These are phyloP conservation scores for Xylogone sp. DNA, from an alignment of 2,329 filamentous ascomycete species.

Conservation along the genomic window DNA sequence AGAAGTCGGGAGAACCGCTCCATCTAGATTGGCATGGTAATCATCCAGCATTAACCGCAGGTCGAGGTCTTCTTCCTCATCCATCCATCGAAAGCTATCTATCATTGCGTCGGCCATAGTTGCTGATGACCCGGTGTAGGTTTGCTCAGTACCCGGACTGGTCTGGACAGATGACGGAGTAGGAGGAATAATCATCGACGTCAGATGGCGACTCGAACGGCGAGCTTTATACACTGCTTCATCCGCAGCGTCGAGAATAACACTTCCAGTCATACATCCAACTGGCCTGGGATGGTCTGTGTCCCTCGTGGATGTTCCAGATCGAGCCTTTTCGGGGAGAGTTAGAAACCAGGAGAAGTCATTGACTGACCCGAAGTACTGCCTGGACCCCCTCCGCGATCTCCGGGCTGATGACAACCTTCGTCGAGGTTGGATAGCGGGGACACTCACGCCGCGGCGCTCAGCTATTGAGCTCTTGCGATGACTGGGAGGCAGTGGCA, in stretches of 20 bases:
- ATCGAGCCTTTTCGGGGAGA: slow-evolving; percentile 69
- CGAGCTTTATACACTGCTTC: slow-evolving; percentile 50
- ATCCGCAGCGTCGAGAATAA: slow-evolving; percentile 55
- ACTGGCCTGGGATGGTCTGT: slow-evolving; percentile 52
- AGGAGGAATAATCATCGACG: slow-evolving; percentile 27
- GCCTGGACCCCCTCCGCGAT: slow-evolving; percentile 21
- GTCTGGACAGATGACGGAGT: slow-evolving; percentile 19
- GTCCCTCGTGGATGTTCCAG: slow-evolving; percentile 55
- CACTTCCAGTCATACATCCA: slow-evolving; percentile 45
- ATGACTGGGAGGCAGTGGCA: slow-evolving; percentile 17
- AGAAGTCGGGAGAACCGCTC: slow-evolving; percentile 43
- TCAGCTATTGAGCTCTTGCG: slow-evolving; percentile 22
- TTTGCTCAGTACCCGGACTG: slow-evolving; percentile 12
- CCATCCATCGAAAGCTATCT: slow-evolving; percentile 70
- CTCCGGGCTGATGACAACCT: slow-evolving; percentile 18
- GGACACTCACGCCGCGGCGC: slow-evolving; percentile 21
- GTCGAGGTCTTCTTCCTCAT: slow-evolving; percentile 69
- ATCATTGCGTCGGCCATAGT: slow-evolving; percentile 39
- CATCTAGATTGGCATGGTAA: slow-evolving; percentile 61
- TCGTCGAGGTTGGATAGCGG: slow-evolving; percentile 20
- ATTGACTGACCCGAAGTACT: slow-evolving; percentile 39
- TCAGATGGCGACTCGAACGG: slow-evolving; percentile 33
- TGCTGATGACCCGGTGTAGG: slow-evolving; percentile 8
- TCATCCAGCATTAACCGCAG: slow-evolving; percentile 64
- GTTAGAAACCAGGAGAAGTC: slow-evolving; percentile 66